phyloP scores from a whole-genome alignment of 2,329 filamentous ascomycete genomes.

The Plectosphaerella plurivora region DNA sequence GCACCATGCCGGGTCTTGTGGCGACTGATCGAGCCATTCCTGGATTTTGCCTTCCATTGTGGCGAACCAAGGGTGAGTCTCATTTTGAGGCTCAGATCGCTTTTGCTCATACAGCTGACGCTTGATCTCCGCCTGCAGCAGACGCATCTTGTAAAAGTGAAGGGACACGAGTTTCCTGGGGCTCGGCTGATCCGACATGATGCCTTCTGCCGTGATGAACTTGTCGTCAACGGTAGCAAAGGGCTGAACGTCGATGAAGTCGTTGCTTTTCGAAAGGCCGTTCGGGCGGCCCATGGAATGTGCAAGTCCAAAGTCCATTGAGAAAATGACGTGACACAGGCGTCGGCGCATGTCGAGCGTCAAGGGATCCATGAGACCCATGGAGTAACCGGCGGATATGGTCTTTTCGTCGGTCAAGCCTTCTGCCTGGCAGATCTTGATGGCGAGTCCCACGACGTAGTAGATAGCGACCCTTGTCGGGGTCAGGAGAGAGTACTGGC shows the following conservation, averaged over 20 bases:
- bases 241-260: constrained; percentile 80
- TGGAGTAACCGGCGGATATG: constrained; percentile 59
- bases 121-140: constrained; percentile 83
- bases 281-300: constrained; percentile 85
- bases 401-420: constrained; percentile 87
- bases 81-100: constrained; percentile 67
- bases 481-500: constrained; percentile 86
- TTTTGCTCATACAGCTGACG: constrained; percentile 84
- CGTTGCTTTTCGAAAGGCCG: constrained; percentile 75
- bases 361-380: constrained; percentile 61
- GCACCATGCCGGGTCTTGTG: constrained; percentile 67
- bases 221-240: constrained; percentile 79
- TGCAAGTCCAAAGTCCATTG: constrained; percentile 84
- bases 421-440: constrained; percentile 83
- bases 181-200: constrained; percentile 66
- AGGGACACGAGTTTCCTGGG: constrained; percentile 85
- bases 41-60: constrained; percentile 75
- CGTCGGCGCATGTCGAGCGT: constrained; percentile 87
- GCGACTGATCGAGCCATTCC: constrained; percentile 73
- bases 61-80: constrained; percentile 82
- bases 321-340: constrained; percentile 80
- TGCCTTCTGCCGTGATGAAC: constrained; percentile 74
- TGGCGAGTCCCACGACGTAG: constrained; percentile 85
- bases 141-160: constrained; percentile 88
- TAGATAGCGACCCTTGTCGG: constrained; percentile 90